Evolutionary conservation across 805 yeast genomes (phyloP).

Genomic region (Candida morakotiae): DNA sequence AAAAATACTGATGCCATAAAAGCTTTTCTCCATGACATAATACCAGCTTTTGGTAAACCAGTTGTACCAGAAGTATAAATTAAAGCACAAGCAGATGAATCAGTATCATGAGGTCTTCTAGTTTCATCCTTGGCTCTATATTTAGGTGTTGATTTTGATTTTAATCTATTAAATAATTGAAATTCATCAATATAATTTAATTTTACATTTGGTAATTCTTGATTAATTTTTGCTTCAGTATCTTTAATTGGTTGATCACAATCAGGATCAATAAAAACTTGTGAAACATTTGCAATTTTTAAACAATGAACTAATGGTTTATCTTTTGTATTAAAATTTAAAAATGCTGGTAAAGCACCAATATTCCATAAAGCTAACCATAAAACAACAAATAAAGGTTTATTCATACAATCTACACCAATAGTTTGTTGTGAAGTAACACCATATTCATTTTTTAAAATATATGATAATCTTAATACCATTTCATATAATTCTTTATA

Average conservation of each 20-base stretch:
- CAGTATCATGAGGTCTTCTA: slow-evolving; percentile 56
- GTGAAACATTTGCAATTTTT: slow-evolving; percentile 56
- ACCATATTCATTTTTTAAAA: slow-evolving; percentile 59
- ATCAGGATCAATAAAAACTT: slow-evolving; percentile 73
- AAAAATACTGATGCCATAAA: slow-evolving; percentile 67
- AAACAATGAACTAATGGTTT: slow-evolving; percentile 77
- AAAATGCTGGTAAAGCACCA: slow-evolving; percentile 84
- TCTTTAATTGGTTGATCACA: slow-evolving; percentile 50
- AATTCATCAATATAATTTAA: slow-evolving; percentile 51
- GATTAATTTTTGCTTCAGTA: slow-evolving; percentile 39
- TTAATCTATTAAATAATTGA: slow-evolving; percentile 39
- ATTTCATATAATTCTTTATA: slow-evolving; percentile 66
- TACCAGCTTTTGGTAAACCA: slow-evolving; percentile 91
- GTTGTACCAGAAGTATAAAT: slow-evolving; percentile 95
- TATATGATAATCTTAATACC: slow-evolving; percentile 60
- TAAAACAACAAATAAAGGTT: slow-evolving; percentile 71
- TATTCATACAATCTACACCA: slow-evolving; percentile 75
- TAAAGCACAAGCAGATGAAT: slow-evolving; percentile 62
- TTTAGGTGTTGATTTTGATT: slow-evolving; percentile 39
- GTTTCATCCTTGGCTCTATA: slow-evolving; percentile 53
- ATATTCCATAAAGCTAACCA: slow-evolving; percentile 90
- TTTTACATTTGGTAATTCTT: slow-evolving; percentile 32
- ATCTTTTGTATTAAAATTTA: slow-evolving; percentile 76
- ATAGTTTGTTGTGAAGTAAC: slow-evolving; percentile 65
- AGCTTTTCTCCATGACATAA: slow-evolving; percentile 86